Evolutionary conservation across 106 monocot species (phyloP).

Genomic region (Dendrobium chrysotoxum): DNA sequence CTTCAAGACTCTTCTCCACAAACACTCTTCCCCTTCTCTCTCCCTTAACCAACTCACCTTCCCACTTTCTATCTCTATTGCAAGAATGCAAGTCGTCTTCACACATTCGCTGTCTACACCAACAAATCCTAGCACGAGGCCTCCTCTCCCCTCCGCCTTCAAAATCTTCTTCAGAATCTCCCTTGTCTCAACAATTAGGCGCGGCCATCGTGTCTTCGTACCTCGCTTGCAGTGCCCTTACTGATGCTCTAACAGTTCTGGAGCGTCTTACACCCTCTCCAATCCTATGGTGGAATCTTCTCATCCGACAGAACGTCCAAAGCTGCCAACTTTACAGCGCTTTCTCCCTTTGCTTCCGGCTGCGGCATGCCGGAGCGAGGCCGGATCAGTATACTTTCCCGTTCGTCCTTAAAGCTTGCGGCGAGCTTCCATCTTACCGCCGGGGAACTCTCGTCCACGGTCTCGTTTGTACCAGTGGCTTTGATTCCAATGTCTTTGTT

Average conservation of each 20-base stretch:
- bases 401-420: conserved; percentile 71
- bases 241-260: conserved; percentile 36
- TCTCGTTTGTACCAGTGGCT: conserved; percentile 41
- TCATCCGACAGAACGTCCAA: conserved; percentile 41
- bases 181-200: conserved; percentile 13
- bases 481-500: conserved; percentile 70
- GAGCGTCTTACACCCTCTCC: conserved; percentile 40
- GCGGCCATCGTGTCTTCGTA: conserved; percentile 32
- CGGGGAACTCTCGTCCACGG: conserved; percentile 51
- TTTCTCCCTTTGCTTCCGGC: conserved; percentile 30
- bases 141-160: conserved; percentile 13
- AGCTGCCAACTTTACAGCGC: conserved; percentile 35
- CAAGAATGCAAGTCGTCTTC: conserved; percentile 44
- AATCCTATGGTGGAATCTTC: conserved; percentile 55
- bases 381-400: conserved; percentile 77
- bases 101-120: conserved; percentile 33
- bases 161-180: no score
- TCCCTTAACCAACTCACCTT: not conserved
- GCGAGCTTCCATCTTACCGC: conserved; percentile 46
- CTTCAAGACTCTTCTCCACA: conserved; percentile 10
- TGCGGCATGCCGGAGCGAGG: conserved; percentile 32
- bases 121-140: conserved; percentile 37
- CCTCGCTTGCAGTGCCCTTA: conserved; percentile 24
- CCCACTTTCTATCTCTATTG: conserved; percentile 16
- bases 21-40: not conserved